phyloP scores from a whole-genome alignment of 1,284 basidiomycete species.

The Stygiomarasmius scandens region DNA sequence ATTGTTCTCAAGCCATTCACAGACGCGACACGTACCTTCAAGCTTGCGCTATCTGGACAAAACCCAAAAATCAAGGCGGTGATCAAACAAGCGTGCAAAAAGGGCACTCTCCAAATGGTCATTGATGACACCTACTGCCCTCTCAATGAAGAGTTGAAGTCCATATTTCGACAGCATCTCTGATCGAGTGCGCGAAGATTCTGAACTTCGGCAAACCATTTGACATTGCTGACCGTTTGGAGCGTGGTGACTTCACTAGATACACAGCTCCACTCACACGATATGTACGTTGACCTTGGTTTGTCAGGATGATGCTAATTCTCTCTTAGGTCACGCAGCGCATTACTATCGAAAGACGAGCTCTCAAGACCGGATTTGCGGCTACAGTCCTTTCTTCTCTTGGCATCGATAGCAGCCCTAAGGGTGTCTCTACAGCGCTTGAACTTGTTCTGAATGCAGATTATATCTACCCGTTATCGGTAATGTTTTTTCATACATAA shows the following conservation, averaged over 20 bases:
- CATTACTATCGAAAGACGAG: neutral
- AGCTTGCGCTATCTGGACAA: neutral
- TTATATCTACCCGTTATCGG: neutral
- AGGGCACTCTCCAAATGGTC: neutral
- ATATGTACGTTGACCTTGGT: neutral
- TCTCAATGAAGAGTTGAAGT: neutral
- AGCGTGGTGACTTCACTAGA: neutral
- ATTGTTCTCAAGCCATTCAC: neutral
- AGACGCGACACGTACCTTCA: slow-evolving; percentile 1
- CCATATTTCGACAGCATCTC: neutral
- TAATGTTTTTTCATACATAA: neutral
- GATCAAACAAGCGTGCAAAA: neutral
- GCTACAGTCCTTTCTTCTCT: neutral
- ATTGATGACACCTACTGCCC: neutral
- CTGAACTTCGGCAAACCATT: neutral
- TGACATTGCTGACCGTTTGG: neutral
- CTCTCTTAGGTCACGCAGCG: neutral
- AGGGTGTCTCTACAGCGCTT: neutral
- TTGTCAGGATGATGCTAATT: neutral
- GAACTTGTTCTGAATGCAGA: neutral
- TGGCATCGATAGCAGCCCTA: neutral
- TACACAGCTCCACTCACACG: neutral
- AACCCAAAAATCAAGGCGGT: neutral
- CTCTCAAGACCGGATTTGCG: neutral
- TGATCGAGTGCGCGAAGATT: neutral